Evolutionary conservation across 1,284 basidiomycete species (phyloP).

Genomic region (Tausonia pullulans): DNA sequence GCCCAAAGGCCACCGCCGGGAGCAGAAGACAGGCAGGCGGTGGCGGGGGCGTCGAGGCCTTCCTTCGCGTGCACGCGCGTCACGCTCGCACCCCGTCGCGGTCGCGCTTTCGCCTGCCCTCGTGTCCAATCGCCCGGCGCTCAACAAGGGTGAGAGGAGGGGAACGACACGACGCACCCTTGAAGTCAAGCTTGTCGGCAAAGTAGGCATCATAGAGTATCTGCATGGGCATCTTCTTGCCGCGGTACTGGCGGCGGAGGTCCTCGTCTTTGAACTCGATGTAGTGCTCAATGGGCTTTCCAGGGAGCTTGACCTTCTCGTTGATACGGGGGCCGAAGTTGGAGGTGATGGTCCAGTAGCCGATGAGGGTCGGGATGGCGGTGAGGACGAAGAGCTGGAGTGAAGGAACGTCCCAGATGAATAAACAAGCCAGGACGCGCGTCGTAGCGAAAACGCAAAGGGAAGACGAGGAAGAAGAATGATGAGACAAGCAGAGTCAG

Average conservation of each 20-base stretch:
- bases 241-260: constrained; percentile 64
- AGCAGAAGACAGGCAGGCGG: too few species aligned
- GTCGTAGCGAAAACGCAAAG: too few species aligned
- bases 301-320: constrained; percentile 76
- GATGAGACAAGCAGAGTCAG: too few species aligned
- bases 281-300: constrained; percentile 76
- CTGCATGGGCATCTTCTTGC: constrained; percentile 93
- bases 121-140: too few species aligned
- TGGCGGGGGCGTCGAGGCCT: too few species aligned
- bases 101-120: too few species aligned
- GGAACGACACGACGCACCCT: constrained; percentile 44
- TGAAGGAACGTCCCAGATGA: too few species aligned
- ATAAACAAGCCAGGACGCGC: too few species aligned
- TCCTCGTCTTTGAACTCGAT: constrained; percentile 78
- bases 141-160: neutral
- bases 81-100: neutral
- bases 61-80: too few species aligned
- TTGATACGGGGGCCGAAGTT: constrained; percentile 71
- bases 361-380: constrained; percentile 65
- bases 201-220: constrained; percentile 97
- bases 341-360: constrained; percentile 85
- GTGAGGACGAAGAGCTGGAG: constrained; percentile 50
- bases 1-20: too few species aligned
- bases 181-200: constrained; percentile 91
- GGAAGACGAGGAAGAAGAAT: too few species aligned